Evolutionary conservation across 345 rosid species (phyloP).

Genomic region (Microcos paniculata): DNA sequence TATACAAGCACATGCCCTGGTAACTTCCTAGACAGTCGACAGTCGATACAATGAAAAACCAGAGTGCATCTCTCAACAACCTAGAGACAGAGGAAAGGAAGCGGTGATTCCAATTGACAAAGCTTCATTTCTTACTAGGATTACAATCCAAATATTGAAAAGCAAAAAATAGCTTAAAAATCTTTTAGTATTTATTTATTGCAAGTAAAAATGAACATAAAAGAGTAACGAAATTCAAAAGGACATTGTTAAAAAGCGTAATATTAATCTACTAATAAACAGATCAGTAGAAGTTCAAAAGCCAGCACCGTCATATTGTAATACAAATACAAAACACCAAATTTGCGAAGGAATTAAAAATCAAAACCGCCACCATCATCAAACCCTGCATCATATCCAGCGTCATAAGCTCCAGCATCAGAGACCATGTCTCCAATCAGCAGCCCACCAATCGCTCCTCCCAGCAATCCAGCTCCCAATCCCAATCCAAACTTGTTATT

Average conservation of each 20-base stretch:
- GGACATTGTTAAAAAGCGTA: too few relatives aligned
- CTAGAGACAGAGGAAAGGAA: conserved; percentile 15
- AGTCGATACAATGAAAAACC: conserved; percentile 59
- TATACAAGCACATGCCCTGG: conserved; percentile 69
- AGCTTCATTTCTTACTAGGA: too few relatives aligned
- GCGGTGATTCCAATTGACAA: conserved; percentile 25
- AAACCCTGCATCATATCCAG: conserved; percentile 31
- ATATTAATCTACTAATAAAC: too few relatives aligned
- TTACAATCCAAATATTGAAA: too few relatives aligned
- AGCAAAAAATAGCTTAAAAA: too few relatives aligned
- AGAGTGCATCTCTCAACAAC: neutral
- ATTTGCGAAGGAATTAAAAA: conserved; percentile 9
- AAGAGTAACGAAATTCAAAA: neutral
- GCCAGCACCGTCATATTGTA: too few relatives aligned
- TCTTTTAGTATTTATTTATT: too few relatives aligned
- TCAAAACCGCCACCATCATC: conserved; percentile 44
- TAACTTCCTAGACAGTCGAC: conserved; percentile 71
- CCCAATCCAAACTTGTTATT: conserved; percentile 55
- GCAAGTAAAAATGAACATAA: too few relatives aligned
- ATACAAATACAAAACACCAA: neutral
- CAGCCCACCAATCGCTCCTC: conserved; percentile 77
- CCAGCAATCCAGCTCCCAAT: conserved; percentile 67
- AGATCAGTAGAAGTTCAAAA: neutral
- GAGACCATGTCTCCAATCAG: conserved; percentile 72
- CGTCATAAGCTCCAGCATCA: conserved; percentile 37